Evolutionary conservation across 2,329 filamentous ascomycete genomes (phyloP).

Genomic region (Exophiala aquamarina): DNA sequence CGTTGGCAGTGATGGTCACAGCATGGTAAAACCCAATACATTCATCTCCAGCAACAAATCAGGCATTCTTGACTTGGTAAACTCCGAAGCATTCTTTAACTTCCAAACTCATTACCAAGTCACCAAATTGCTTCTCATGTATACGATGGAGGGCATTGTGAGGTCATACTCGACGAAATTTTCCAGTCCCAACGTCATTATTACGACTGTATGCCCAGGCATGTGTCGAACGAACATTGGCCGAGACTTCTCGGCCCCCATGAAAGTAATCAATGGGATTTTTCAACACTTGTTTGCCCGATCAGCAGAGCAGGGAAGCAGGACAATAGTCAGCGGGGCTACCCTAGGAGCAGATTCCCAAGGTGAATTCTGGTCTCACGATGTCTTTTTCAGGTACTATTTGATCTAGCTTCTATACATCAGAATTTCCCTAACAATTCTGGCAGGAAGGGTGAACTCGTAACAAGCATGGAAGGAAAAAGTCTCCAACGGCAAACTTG

Average conservation of each 20-base stretch:
- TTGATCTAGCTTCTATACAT: no score
- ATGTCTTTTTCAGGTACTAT: slow-evolving; percentile 24
- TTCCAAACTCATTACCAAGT: slow-evolving; percentile 38
- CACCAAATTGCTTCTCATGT: slow-evolving; percentile 43
- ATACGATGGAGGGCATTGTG: slow-evolving; percentile 39
- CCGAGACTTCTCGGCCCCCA: slow-evolving; percentile 35
- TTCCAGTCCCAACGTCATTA: slow-evolving; percentile 35
- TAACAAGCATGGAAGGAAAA: slow-evolving; percentile 31
- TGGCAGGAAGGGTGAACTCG: slow-evolving; percentile 14
- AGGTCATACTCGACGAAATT: slow-evolving; percentile 26
- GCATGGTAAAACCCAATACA: slow-evolving; percentile 33
- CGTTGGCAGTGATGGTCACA: slow-evolving; percentile 43
- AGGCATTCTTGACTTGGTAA: slow-evolving; percentile 36
- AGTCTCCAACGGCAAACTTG: slow-evolving; percentile 38
- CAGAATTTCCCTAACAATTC: not conserved
- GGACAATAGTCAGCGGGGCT: slow-evolving; percentile 45
- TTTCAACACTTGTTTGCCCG: slow-evolving; percentile 42
- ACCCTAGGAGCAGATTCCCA: slow-evolving; percentile 42
- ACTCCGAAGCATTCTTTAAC: slow-evolving; percentile 30
- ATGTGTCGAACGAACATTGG: slow-evolving; percentile 43
- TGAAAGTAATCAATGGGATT: slow-evolving; percentile 32
- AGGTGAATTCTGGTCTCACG: slow-evolving; percentile 44
- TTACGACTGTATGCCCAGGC: slow-evolving; percentile 46
- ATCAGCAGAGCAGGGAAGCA: slow-evolving; percentile 44
- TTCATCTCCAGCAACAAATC: slow-evolving; percentile 28